Evolutionary conservation across 1,139 yeast genomes (phyloP).

Genomic region (Arxiozyma slooffiae): DNA sequence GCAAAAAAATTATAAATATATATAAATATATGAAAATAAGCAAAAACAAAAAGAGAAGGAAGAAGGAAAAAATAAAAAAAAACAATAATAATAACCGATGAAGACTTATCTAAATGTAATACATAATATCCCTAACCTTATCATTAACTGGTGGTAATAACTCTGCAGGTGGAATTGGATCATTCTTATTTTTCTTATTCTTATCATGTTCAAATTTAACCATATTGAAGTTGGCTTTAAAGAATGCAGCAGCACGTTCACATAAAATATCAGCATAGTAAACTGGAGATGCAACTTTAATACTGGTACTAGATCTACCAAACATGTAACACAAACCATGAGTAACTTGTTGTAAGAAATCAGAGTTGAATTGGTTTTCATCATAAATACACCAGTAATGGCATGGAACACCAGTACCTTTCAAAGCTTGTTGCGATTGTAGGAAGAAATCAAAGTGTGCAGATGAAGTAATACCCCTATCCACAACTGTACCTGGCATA

Average conservation of each 20-base stretch:
- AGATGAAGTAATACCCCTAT: slow-evolving; percentile 17
- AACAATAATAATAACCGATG: not conserved
- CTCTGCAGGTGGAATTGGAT: slow-evolving; percentile 6
- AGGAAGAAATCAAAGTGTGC: slow-evolving; percentile 22
- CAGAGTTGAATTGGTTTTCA: slow-evolving; percentile 16
- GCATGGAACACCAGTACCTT: slow-evolving; percentile 23
- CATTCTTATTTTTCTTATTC: slow-evolving; percentile 6
- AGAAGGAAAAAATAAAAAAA: not conserved
- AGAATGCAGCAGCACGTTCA: slow-evolving; percentile 16
- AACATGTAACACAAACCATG: slow-evolving; percentile 17
- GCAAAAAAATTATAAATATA: no score
- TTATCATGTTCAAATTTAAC: slow-evolving; percentile 10
- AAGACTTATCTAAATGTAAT: slow-evolving; percentile 10
- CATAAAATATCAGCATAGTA: slow-evolving; percentile 20
- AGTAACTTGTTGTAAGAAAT: slow-evolving; percentile 15
- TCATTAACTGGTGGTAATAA: slow-evolving; percentile 12
- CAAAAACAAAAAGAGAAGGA: not conserved
- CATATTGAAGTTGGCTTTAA: slow-evolving; percentile 15
- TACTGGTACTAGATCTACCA: slow-evolving; percentile 19
- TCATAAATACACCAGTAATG: slow-evolving; percentile 22
- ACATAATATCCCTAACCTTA: slow-evolving; percentile 13
- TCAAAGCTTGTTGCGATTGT: slow-evolving; percentile 17
- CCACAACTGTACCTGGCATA: slow-evolving; percentile 21
- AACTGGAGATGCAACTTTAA: slow-evolving; percentile 16
- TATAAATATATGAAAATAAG: not conserved